Conservation (phyloP, 345 rosid species). For the Brassica cretica region DNA sequence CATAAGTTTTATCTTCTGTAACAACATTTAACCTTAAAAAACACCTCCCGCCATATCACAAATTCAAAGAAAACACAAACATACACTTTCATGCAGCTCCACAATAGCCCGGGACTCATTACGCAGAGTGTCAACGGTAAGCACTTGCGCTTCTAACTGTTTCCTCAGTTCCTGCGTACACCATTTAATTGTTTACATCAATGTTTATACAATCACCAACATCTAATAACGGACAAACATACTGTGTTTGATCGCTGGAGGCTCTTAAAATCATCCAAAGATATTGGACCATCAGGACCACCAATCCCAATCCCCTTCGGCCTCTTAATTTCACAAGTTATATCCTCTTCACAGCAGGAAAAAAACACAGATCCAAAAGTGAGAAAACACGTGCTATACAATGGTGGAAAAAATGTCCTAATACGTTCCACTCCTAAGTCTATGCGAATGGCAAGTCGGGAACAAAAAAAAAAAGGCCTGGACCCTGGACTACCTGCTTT, state of each 20-base stretch:
- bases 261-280: constrained; percentile 93
- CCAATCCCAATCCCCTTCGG: constrained; percentile 87
- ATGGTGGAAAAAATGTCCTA: neutral
- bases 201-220: neutral
- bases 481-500: constrained; percentile 61
- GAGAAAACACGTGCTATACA: constrained; percentile 4
- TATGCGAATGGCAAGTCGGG: neutral
- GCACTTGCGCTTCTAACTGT: constrained; percentile 83
- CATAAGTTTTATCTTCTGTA: neutral
- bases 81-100: constrained; percentile 70
- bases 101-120: constrained; percentile 58
- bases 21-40: constrained; percentile 9
- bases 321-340: constrained; percentile 63
- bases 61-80: constrained; percentile 30
- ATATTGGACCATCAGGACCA: constrained; percentile 94
- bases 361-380: constrained; percentile 22
- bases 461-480: neutral
- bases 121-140: constrained; percentile 64
- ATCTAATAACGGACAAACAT: constrained; percentile 24
- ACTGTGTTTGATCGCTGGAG: constrained; percentile 92
- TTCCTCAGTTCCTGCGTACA: constrained; percentile 79
- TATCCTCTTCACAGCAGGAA: constrained; percentile 57
- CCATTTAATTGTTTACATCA: constrained; percentile 15
- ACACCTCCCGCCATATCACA: neutral
- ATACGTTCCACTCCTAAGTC: neutral